Evolutionary conservation across 176 grass and related monocot genomes (phyloP).

Genomic region (Saccharum officinarum): DNA sequence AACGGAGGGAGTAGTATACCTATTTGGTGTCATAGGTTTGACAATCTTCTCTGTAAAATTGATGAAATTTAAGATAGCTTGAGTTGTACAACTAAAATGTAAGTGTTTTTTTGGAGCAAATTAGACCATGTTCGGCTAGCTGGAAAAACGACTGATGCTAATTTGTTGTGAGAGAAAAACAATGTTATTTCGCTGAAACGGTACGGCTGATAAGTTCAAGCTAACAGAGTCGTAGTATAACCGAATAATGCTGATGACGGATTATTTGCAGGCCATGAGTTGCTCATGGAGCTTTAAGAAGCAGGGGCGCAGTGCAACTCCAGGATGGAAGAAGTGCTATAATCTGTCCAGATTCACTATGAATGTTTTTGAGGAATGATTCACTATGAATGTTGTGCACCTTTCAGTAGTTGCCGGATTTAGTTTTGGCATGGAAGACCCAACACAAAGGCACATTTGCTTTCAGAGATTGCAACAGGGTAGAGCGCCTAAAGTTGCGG

Average conservation of each 20-base stretch:
- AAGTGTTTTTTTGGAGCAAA: no score
- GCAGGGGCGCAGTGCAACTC: background rate
- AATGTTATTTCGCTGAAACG: no score
- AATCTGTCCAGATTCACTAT: constrained; percentile 2
- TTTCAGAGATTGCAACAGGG: background rate
- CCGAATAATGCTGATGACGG: background rate
- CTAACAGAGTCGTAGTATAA: background rate
- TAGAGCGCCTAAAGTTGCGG: background rate
- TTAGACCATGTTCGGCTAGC: no score
- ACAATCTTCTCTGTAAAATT: background rate
- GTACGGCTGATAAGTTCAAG: no score
- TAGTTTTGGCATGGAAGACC: background rate
- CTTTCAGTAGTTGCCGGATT: background rate
- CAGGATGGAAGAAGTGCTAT: background rate
- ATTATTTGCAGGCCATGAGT: background rate
- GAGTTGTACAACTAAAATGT: no score
- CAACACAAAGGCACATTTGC: background rate
- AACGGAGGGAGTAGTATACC: no score
- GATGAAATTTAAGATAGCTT: background rate
- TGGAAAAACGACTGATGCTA: no score
- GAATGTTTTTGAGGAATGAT: background rate
- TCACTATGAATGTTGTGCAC: background rate
- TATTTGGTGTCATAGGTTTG: no score
- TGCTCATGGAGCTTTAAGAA: constrained; percentile 7
- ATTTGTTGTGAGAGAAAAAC: no score